phyloP scores from a whole-genome alignment of 192 early-diverging fungal genomes.

The Phycomyces blakesleeanus region DNA sequence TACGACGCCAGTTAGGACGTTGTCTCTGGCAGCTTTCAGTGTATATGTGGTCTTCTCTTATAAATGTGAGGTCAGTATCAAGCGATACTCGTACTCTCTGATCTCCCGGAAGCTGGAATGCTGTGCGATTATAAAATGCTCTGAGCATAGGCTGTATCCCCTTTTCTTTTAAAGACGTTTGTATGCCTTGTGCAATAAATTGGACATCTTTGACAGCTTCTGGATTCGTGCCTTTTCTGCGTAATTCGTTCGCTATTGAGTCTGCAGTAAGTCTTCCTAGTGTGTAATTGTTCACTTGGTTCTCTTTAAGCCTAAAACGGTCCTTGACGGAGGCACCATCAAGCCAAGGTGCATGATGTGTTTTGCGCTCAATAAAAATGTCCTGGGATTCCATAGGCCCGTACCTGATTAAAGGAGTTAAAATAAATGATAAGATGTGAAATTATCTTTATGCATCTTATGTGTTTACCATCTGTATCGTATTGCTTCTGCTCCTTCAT shows the following conservation, averaged over 20 bases:
- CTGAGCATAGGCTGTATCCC: constrained; percentile 24
- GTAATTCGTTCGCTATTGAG: constrained; percentile 62
- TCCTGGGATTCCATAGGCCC: constrained; percentile 16
- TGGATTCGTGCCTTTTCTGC: constrained; percentile 60
- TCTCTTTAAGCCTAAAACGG: constrained; percentile 31
- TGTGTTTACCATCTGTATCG: constrained; percentile 56
- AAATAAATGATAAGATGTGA: neutral
- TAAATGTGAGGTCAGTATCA: constrained; percentile 33
- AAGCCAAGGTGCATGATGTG: constrained; percentile 34
- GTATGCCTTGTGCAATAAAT: constrained; percentile 28
- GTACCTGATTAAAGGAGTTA: constrained; percentile 21
- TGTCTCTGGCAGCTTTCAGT: constrained; percentile 57
- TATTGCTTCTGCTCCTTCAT: constrained; percentile 36
- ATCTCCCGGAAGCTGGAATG: constrained; percentile 48
- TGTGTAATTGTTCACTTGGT: constrained; percentile 24
- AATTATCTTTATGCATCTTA: neutral
- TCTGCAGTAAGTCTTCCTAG: constrained; percentile 21
- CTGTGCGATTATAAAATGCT: constrained; percentile 38
- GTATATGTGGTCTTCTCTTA: constrained; percentile 30
- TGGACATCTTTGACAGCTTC: constrained; percentile 52
- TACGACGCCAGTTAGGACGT: constrained; percentile 45
- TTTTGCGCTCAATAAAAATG: constrained; percentile 36
- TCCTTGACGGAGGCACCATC: constrained; percentile 34
- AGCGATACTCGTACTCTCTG: constrained; percentile 27
- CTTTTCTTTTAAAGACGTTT: constrained; percentile 25